Base-by-base conservation (phyloP, 2,329 filamentous ascomycete genomes). In the Fusarium sarcochroum region DNA sequence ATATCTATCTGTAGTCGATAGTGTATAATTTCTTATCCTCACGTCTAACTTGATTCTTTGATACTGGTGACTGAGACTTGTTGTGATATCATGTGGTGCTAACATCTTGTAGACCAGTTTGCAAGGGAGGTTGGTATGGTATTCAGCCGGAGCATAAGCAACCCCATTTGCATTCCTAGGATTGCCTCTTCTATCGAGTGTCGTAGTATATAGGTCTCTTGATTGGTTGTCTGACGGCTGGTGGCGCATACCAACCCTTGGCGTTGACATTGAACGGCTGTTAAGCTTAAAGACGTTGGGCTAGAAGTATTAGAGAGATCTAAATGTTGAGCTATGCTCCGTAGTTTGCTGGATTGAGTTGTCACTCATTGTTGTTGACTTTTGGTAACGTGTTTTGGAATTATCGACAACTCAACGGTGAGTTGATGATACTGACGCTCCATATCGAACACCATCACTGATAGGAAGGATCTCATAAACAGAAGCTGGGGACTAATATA, bases 21-120 rank as follows among this genome's bases (percentile, higher is more conserved):
- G 76, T 78, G 76, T 77, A 78, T 78, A 78, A 78, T 78, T 76
- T 76, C 64, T 75, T 70, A 74, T 69, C 61, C 61, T 50, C 52
- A 25, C 55, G 63, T 37, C 23, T 59, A 47, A 45, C 53, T 49
- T 38, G 32, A 18, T 53, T 47, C 48, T 46, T 67, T 42, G 52
- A 56, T 64, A 30, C 27, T 11, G 21, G 25, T 62, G 42, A 49
- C 17, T 5, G 27, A 23, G 18, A 40, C 27, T 35, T 11, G 34
- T 20, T 55, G 49, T 45, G 37, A 27, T 56, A 32, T 38, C 7
- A 23, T 47, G 20, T 21, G 21, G 7, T 37, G 21, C 11, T n/a
- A 40, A 18, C 14, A 17, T 11, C 38, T 40, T 18, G 18, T 18
- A 46, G 13, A 27, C 11, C 44, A 20, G 41, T 14, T 41, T 17